Evolutionary conservation across 78 protist genomes (phyloP).

Genomic region (Cavenderia fasciculata): DNA sequence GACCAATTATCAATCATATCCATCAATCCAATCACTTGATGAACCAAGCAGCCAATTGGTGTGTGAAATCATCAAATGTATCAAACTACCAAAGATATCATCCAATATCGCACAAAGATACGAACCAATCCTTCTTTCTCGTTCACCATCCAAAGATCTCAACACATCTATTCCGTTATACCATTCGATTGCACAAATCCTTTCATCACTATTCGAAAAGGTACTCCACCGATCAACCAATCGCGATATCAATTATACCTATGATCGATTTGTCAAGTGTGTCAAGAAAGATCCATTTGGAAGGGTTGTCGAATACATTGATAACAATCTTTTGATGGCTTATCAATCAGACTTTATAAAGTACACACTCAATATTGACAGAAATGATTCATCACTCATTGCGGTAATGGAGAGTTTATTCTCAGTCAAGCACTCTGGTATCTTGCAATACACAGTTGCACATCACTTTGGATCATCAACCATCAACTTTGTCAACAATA

Average conservation of each 20-base stretch:
- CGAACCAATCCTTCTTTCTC: constrained; percentile 14
- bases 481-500: constrained; percentile 10
- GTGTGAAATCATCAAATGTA: neutral
- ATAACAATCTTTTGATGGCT: neutral
- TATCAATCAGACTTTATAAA: constrained; percentile 14
- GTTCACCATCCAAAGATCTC: neutral
- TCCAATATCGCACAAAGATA: constrained; percentile 17
- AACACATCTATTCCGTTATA: neutral
- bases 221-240: neutral
- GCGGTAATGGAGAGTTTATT: neutral
- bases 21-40: neutral
- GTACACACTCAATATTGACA: no score
- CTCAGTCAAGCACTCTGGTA: neutral
- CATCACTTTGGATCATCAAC: neutral
- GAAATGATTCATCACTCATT: no score
- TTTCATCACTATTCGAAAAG: constrained; percentile 4
- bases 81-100: neutral
- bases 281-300: neutral
- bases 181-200: neutral
- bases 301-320: neutral
- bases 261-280: neutral
- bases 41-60: neutral
- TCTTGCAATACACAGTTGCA: neutral
- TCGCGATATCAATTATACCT: neutral
- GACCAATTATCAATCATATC: constrained; percentile 11